These are phyloP conservation scores for Triglochin maritima DNA, from an alignment of 106 monocot genomes.

Conservation along the genomic window DNA sequence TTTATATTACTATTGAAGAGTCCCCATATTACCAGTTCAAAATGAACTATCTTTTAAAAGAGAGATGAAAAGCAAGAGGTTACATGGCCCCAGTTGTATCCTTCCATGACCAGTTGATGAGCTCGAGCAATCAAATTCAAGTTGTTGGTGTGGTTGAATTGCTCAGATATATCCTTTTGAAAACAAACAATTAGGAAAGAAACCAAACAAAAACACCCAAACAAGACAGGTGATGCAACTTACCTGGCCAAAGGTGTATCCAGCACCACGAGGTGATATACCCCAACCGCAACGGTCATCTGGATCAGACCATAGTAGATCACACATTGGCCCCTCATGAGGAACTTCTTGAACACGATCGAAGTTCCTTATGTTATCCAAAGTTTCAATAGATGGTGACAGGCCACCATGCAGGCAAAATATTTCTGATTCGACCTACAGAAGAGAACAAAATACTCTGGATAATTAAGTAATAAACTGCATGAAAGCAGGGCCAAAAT, in stretches of 20 bases:
- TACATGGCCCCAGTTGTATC: constrained; percentile 94
- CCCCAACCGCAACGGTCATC: constrained; percentile 90
- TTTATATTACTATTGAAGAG: neutral
- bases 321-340: constrained; percentile 89
- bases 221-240: neutral
- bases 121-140: constrained; percentile 85
- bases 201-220: neutral
- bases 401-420: constrained; percentile 72
- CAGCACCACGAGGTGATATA: constrained; percentile 85
- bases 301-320: constrained; percentile 74
- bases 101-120: constrained; percentile 93
- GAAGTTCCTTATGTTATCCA: constrained; percentile 76
- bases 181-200: constrained; percentile 15
- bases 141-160: constrained; percentile 79
- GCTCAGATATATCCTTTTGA: constrained; percentile 82
- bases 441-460: neutral
- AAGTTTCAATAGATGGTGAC: constrained; percentile 77
- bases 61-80: neutral
- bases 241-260: constrained; percentile 90
- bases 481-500: too few relatives aligned
- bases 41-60: neutral
- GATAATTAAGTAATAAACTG: too few relatives aligned
- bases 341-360: constrained; percentile 83
- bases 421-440: constrained; percentile 11
- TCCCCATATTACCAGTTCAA: neutral